Percentiles rank a stretch among this genome's conserved stretches.
These are phyloP conservation scores for Hymenoscyphus scutula DNA, from an alignment of 2,329 filamentous ascomycete genomes.

Conservation along the genomic window DNA sequence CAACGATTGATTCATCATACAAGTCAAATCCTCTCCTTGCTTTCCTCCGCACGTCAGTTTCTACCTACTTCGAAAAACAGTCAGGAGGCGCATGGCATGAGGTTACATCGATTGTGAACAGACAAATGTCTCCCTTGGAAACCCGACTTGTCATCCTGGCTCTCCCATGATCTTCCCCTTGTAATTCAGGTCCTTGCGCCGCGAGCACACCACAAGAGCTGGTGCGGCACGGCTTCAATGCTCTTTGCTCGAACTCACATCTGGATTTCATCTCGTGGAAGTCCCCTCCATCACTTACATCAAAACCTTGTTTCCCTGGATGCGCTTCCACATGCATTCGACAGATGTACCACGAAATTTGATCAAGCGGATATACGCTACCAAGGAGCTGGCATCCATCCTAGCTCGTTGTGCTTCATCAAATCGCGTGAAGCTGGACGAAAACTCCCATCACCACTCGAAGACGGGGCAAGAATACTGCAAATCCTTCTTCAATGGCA, in stretches of 20 bases:
- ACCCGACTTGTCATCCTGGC: not conserved
- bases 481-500: not conserved
- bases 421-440: not conserved
- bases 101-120: not conserved
- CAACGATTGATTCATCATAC: not conserved
- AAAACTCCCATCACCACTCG: not conserved
- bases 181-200: not conserved
- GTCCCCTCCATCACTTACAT: not conserved
- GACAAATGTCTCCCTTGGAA: not conserved
- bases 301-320: not conserved
- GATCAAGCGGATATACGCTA: not conserved
- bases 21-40: not conserved
- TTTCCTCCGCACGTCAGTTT: not conserved
- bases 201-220: not conserved
- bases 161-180: slow-evolving; percentile 2
- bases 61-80: not conserved
- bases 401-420: not conserved
- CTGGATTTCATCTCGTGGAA: not conserved
- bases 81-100: not conserved
- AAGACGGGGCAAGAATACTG: not conserved
- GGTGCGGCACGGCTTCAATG: not conserved
- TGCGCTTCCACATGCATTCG: not conserved
- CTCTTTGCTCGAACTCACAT: not conserved
- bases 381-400: not conserved
- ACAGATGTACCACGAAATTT: not conserved